Base-by-base conservation (phyloP, 176 grass and related monocot genomes). In the Aegilops umbellulata region DNA sequence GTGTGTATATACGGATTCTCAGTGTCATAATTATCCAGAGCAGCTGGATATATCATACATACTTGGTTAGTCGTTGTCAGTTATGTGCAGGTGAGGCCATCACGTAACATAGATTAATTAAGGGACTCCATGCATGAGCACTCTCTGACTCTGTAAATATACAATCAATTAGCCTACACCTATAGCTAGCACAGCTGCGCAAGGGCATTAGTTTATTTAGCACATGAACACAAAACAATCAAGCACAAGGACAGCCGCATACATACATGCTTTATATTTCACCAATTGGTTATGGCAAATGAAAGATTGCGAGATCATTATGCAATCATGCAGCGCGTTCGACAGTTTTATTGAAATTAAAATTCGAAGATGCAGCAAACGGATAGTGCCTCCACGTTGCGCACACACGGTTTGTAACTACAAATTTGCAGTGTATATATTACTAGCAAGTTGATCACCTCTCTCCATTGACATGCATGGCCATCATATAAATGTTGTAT, bases 11-110 rank as follows among this genome's bases (percentile, higher is more conserved):
- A 74, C 46, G 26, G 15, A 72, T 78, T 3, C 51, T 41, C 38
- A 71, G 61, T 42, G 11, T 20, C 70, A 60, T n/a, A 61, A 66
- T 46, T 76, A 87, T 80, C 46, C 12, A 84, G 47, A 87, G 61
- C 44, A 86, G 78, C 78, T 86, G 63, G 47, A 65, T 77, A 19
- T 53, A 53, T 53, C 49, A 53, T 17, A 14, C 51, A 65, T 30
- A 38, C 61, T 86, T 87, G 23, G 49, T 76, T 84, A 41, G 69
- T 69, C 83, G 76, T 76, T 84, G 69, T 68, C 68, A 84, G 71
- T 86, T 85, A 80, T 86, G 8, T 77, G 74, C 44, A 85, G 87
- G 74, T 86, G 82, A 92, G 93, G 90, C 79, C 39, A 82, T 74
- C 93, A 95, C 85, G 90, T 95, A 85, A 66, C 82, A 74, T 19